Conservation (phyloP, 2,329 filamentous ascomycete genomes). For the Ceratocystiopsis minuta region DNA sequence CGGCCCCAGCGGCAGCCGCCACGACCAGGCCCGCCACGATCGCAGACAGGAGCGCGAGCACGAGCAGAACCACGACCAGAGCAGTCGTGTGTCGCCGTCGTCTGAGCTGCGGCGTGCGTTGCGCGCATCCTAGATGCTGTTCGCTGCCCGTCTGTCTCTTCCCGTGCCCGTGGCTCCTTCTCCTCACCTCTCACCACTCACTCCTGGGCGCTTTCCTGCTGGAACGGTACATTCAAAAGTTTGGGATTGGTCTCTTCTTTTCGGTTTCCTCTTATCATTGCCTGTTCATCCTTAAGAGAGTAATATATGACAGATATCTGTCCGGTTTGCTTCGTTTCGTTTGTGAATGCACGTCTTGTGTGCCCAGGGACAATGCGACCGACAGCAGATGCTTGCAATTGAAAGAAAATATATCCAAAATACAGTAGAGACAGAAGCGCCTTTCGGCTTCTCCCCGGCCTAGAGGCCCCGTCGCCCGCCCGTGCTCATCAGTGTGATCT, state of each 20-base stretch:
- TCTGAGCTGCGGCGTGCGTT: conserved; percentile 4
- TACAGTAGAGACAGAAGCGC: neutral
- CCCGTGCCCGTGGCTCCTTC: neutral
- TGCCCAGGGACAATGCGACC: too few species aligned
- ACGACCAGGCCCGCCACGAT: conserved; percentile 8
- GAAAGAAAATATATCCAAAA: too few species aligned
- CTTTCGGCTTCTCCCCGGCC: neutral
- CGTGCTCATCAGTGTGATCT: conserved; percentile 56
- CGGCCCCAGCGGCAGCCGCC: conserved; percentile 4
- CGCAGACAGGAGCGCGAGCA: conserved; percentile 7
- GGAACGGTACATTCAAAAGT: too few species aligned
- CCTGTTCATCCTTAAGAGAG: too few species aligned
- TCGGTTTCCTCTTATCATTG: too few species aligned
- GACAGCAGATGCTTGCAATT: too few species aligned
- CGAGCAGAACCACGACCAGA: conserved; percentile 3
- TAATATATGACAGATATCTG: too few species aligned
- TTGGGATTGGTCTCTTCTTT: too few species aligned
- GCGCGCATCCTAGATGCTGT: too few species aligned
- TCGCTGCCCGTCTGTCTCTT: neutral
- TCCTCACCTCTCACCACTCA: neutral
- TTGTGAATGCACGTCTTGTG: too few species aligned
- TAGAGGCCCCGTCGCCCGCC: conserved; percentile 27
- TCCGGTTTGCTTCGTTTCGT: too few species aligned
- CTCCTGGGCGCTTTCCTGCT: neutral
- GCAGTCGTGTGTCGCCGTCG: conserved; percentile 3